Evolutionary conservation across 768 basidiomycete genomes (phyloP).

Genomic region (Sistotremastrum suecicum): DNA sequence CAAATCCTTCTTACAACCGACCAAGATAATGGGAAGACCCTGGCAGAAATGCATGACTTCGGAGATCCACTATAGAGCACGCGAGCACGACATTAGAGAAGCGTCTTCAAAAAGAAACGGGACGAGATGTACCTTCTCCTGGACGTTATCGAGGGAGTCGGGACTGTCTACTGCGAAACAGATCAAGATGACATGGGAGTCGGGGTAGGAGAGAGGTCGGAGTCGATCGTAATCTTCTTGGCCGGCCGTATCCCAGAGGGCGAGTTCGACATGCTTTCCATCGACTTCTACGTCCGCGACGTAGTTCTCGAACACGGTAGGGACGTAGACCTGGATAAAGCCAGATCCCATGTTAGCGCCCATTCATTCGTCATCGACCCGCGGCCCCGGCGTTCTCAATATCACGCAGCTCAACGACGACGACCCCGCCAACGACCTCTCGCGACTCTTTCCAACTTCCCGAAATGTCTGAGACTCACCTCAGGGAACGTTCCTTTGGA

Average conservation of each 20-base stretch:
- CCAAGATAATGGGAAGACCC: slow-evolving; percentile 88
- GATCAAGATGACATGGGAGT: slow-evolving; percentile 99
- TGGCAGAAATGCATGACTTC: slow-evolving; percentile 98
- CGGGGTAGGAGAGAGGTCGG: slow-evolving; percentile 93
- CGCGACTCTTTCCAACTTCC: too few relatives aligned
- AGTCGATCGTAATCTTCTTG: slow-evolving; percentile 99
- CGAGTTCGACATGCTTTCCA: slow-evolving; percentile 95
- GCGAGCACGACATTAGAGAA: slow-evolving; percentile 2
- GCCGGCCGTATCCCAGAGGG: slow-evolving; percentile 99
- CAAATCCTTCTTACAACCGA: slow-evolving; percentile 98
- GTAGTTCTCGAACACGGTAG: slow-evolving; percentile 99
- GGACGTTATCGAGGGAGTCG: slow-evolving; percentile 97
- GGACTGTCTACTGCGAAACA: slow-evolving; percentile 98
- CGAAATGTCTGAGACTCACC: slow-evolving; percentile 26
- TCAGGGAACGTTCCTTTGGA: slow-evolving; percentile 95
- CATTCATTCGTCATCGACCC: too few relatives aligned
- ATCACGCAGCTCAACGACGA: too few relatives aligned
- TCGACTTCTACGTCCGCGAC: slow-evolving; percentile 98
- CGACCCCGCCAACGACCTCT: too few relatives aligned
- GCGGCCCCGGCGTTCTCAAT: too few relatives aligned
- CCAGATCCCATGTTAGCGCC: too few relatives aligned
- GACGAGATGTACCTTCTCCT: slow-evolving; percentile 76
- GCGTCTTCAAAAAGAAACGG: background rate
- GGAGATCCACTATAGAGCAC: slow-evolving; percentile 72
- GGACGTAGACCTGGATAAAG: slow-evolving; percentile 69